phyloP scores from a whole-genome alignment of 2,329 filamentous ascomycete species.

The Blastomyces silverae region DNA sequence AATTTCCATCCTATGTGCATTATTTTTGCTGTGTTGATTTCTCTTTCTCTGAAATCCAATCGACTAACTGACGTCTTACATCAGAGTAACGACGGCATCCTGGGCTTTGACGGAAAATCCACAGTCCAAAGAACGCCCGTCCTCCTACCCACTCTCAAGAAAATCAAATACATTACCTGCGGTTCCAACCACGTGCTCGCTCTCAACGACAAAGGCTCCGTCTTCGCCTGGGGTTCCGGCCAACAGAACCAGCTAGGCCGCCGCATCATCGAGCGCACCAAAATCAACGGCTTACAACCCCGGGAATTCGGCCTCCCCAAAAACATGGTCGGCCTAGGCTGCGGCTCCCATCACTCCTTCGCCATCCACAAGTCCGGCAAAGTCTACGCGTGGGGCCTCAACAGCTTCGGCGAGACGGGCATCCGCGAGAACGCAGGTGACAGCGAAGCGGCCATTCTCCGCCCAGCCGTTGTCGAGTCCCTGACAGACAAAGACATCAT shows the following conservation, averaged over 20 bases:
- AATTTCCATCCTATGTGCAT: slow-evolving; percentile 14
- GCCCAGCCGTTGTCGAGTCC: slow-evolving; percentile 59
- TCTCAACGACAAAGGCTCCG: slow-evolving; percentile 52
- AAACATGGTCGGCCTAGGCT: slow-evolving; percentile 55
- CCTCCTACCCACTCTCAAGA: slow-evolving; percentile 49
- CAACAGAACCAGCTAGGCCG: slow-evolving; percentile 65
- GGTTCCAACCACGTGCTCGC: slow-evolving; percentile 54
- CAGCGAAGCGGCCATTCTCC: slow-evolving; percentile 64
- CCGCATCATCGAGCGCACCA: slow-evolving; percentile 54
- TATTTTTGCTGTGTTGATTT: slow-evolving; percentile 9
- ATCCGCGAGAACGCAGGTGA: slow-evolving; percentile 57
- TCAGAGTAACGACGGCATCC: slow-evolving; percentile 57
- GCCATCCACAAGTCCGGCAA: slow-evolving; percentile 61
- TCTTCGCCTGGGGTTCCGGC: slow-evolving; percentile 59
- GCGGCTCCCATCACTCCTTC: slow-evolving; percentile 76
- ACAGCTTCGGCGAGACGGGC: slow-evolving; percentile 78
- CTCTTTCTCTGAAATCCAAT: neutral
- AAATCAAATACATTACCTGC: slow-evolving; percentile 49
- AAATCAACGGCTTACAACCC: slow-evolving; percentile 50
- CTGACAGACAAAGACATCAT: slow-evolving; percentile 59
- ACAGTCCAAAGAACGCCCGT: slow-evolving; percentile 42
- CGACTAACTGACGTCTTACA: neutral
- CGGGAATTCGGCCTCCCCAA: slow-evolving; percentile 53
- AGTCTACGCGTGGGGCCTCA: slow-evolving; percentile 77
- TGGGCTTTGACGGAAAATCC: slow-evolving; percentile 49